Conservation (phyloP, 768 basidiomycete species). For the Ramaria sp. region DNA sequence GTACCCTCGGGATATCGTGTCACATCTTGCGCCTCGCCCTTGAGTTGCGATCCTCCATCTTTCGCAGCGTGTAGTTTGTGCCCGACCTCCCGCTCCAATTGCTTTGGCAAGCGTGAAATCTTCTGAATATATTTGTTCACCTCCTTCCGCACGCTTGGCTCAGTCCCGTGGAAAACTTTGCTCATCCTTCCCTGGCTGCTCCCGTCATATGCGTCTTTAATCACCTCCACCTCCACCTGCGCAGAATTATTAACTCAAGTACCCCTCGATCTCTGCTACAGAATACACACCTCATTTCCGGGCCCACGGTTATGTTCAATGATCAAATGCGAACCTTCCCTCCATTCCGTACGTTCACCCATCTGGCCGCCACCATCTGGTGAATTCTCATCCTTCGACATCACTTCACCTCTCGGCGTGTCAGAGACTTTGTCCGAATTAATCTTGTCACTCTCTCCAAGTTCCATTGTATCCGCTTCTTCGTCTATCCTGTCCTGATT, state of each 20-base stretch:
- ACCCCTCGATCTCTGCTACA: not conserved
- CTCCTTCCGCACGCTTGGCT: slow-evolving; percentile 25
- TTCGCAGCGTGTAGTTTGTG: not conserved
- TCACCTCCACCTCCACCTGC: slow-evolving; percentile 55
- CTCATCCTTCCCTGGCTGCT: slow-evolving; percentile 9
- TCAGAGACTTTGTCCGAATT: slow-evolving; percentile 11
- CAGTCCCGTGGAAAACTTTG: slow-evolving; percentile 16
- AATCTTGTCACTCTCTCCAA: slow-evolving; percentile 23
- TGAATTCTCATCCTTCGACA: slow-evolving; percentile 13
- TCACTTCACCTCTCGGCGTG: slow-evolving; percentile 22
- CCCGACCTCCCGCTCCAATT: not conserved
- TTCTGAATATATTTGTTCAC: slow-evolving; percentile 21
- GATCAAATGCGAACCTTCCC: slow-evolving; percentile 56
- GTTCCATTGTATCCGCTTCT: slow-evolving; percentile 36
- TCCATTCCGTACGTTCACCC: slow-evolving; percentile 42
- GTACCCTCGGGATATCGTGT: slow-evolving; percentile 15
- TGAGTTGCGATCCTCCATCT: not conserved
- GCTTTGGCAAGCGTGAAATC: slow-evolving; percentile 14
- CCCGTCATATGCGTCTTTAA: slow-evolving; percentile 29
- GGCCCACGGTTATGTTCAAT: slow-evolving; percentile 49
- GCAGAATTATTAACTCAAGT: slow-evolving; percentile 6
- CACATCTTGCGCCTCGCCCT: slow-evolving; percentile 8
- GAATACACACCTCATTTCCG: slow-evolving; percentile 54
- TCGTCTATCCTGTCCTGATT: slow-evolving; percentile 53
- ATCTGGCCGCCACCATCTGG: slow-evolving; percentile 32